A percentile compares a stretch with the other conserved stretches of the same genome.
phyloP scores from a whole-genome alignment of 202 grass and related monocot species.

The Setaria italica region DNA sequence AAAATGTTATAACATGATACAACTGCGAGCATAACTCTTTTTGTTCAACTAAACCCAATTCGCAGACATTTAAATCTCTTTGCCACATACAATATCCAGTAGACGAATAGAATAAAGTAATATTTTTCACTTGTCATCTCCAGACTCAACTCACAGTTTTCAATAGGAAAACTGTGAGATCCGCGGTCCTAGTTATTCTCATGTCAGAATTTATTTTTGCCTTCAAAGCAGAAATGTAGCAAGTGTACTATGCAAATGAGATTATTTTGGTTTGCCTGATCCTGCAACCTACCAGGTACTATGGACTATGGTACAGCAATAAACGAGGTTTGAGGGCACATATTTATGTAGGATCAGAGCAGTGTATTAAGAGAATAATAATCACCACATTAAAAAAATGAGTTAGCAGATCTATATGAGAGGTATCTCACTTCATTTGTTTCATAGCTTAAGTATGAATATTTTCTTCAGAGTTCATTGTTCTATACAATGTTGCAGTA shows the following conservation, averaged over 20 bases:
- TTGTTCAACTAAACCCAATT: slow-evolving; percentile 3
- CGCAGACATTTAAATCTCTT: not conserved
- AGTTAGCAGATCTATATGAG: slow-evolving; percentile 22
- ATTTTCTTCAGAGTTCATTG: not conserved
- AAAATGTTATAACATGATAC: slow-evolving; percentile 1
- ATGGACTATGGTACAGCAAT: not conserved
- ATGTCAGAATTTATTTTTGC: not conserved
- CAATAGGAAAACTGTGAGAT: not conserved
- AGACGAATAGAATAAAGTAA: not conserved
- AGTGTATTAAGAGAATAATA: slow-evolving; percentile 1
- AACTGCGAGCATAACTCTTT: not conserved
- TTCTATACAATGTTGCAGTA: not conserved
- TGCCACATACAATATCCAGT: not conserved
- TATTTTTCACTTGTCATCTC: not conserved
- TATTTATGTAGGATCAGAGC: slow-evolving; percentile 21
- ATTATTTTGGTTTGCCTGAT: not conserved
- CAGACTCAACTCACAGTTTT: slow-evolving; percentile 11
- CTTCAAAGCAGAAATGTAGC: not conserved
- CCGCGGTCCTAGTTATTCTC: not conserved
- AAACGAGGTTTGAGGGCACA: not conserved
- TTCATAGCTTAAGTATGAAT: not conserved
- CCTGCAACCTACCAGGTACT: not conserved
- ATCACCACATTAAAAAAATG: not conserved
- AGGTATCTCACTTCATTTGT: not conserved
- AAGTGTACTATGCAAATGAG: not conserved